Percentiles rank a stretch among this genome's conserved stretches.
These are phyloP conservation scores for Leucoagaricus sp. DNA, from an alignment of 1,284 basidiomycete species.

Conservation along the genomic window DNA sequence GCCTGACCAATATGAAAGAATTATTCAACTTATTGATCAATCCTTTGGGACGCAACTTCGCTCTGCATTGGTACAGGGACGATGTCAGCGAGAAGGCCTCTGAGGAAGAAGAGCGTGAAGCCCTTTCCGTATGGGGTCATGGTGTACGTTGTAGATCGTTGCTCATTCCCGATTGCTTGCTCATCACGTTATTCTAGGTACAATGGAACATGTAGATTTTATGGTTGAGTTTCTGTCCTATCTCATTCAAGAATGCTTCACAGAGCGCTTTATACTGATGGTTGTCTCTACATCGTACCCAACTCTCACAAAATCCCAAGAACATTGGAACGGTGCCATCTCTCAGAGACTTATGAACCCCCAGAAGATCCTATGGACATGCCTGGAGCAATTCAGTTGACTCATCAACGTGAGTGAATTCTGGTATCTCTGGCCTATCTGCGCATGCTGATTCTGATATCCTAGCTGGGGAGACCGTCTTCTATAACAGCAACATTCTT, in stretches of 20 bases:
- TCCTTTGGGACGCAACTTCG: constrained; percentile 67
- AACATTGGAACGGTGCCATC: constrained; percentile 58
- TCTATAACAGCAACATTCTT: constrained; percentile 83
- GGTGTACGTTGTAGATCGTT: constrained; percentile 47
- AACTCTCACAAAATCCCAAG: constrained; percentile 64
- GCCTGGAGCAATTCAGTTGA: constrained; percentile 66
- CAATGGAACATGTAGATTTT: constrained; percentile 76
- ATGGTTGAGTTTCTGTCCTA: background rate
- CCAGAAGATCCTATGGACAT: constrained; percentile 64
- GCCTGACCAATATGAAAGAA: constrained; percentile 42
- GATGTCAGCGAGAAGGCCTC: constrained; percentile 68
- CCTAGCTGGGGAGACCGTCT: constrained; percentile 70
- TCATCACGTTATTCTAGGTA: constrained; percentile 42
- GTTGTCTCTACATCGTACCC: constrained; percentile 77
- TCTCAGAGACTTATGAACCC: constrained; percentile 54
- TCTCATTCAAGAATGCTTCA: too few relatives aligned
- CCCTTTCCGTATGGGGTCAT: constrained; percentile 63
- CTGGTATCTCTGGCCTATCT: background rate
- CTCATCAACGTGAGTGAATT: constrained; percentile 53
- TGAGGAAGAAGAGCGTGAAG: constrained; percentile 62
- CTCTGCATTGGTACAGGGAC: constrained; percentile 83
- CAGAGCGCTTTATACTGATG: constrained; percentile 74
- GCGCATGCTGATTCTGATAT: background rate
- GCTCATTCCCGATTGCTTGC: background rate
- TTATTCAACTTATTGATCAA: constrained; percentile 82